Evolutionary conservation across 306 rosid species (phyloP), one percentile per base, ranked within the genome.

Genomic region (Parietaria judaica): DNA sequence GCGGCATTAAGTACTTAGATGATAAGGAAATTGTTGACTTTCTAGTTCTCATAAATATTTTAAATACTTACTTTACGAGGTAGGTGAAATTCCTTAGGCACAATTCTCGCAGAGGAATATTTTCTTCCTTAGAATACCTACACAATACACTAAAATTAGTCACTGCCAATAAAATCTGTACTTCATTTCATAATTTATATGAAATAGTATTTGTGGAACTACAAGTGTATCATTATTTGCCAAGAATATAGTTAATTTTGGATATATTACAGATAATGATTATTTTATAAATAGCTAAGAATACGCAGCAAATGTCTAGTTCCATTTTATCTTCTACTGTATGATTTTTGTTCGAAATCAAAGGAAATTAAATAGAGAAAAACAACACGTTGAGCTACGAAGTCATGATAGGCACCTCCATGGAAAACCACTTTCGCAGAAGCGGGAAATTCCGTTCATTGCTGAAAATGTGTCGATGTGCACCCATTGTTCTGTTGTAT

Each of bases 111-210:
- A 70, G 31, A 44, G 80, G 86, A 65, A 85, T 82, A 15, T 56
- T 70, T 80, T 91, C 98, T 80, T 88, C 96, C 81, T 91, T 91
- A 61, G 98, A 91, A 70, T 91, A 91, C 81, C 98, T 91, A 79
- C 72, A 62, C 37, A 55, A 38, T 41, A 66, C 66, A 54, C 56
- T 39, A 17, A 6, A 14, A 58, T 56, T 36, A 58, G 43, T 31
- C 36, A n/a, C 17, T 15, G 6, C 48, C 4, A 14, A 11, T 53
- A 5, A 11, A 53, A 46, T 51, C 43, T 64, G 38, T 4, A 45
- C 23, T 12, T 11, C 10, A 39, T 39, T 39, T 39, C 44, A 39
- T 39, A 7, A 39, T 39, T 39, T 3, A 7, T 39, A 4, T 49
- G 52, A 9, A 49, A 49, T n/a, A n/a, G n/a, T n/a, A n/a, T n/a